Base-by-base conservation (phyloP, 2,329 filamentous ascomycete genomes). In the Phaeophleospora eucalypticola region DNA sequence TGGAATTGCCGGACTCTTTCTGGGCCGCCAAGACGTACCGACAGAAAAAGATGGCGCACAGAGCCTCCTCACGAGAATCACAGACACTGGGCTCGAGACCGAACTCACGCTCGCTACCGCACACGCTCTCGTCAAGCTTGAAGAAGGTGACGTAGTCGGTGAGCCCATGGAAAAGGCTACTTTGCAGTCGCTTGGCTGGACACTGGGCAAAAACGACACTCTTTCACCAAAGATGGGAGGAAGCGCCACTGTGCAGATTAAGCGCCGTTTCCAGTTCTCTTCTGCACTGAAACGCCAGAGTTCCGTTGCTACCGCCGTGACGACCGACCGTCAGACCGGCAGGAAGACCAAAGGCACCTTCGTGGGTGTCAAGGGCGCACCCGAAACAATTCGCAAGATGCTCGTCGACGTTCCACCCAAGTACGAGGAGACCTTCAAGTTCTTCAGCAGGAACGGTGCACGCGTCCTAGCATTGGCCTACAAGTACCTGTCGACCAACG, bases 151-250 rank as follows among this genome's bases (percentile, higher is more conserved):
- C 10, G 86, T 97, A 58, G 93, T 98, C 36, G 93, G 93, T 61
- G 93, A 98, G 64, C 93, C 93, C 2, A 98, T 98, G 93, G 93
- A 98, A 66, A 97, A 97, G 71, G 93, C 93, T 36, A 97, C 93
- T 1, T 75, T 98, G 20, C 75, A 79, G 40, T 89, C 91, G 46
- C 82, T 98, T 9, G 90, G 91, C 44, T 98, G 93, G 93, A 83
- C 79, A 46, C 78, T 98, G n/a, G 90, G 90, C 39, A 85, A 82
- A 62, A 93, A 95, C 57, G 91, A 98, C 62, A 83, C 80, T 24
- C 79, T 98, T 14, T 82, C 82, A 20, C 86, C 82, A 67, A 89
- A 87, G 65, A 66, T 71, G n/a, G 69, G 68, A 33, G 61, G 66
- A 34, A 76, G 79, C 16, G 89, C 94, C 48, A 83, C 83, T 41